Conservation (phyloP, 352 stramenopile genomes). For the Pythium brachiatum region DNA sequence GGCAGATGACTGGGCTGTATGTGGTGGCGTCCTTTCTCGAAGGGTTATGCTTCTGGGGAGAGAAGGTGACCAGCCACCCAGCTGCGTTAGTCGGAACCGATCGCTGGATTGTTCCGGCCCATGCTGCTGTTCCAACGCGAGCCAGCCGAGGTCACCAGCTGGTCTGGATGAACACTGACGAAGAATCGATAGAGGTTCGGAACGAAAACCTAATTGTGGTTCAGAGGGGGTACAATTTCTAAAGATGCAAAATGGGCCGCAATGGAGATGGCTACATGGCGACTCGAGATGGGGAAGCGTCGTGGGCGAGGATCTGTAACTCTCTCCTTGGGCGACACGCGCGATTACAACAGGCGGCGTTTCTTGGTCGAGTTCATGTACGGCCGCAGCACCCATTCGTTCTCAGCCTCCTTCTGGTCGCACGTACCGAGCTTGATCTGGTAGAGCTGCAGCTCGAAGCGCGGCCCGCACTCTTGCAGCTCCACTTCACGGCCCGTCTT, state of each 20-base stretch:
- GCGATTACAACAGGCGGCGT: constrained; percentile 80
- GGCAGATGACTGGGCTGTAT: not conserved
- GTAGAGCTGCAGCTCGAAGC: constrained; percentile 99
- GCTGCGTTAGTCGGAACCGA: constrained; percentile 1
- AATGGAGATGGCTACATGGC: not conserved
- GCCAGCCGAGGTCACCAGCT: not conserved
- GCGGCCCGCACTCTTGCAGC: constrained; percentile 94
- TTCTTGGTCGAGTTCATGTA: constrained; percentile 99
- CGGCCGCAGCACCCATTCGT: constrained; percentile 98
- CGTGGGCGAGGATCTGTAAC: too few relatives aligned
- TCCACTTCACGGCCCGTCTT: constrained; percentile 91
- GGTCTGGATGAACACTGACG: not conserved
- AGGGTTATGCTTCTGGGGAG: not conserved
- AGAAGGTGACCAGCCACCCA: not conserved
- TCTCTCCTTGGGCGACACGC: not conserved
- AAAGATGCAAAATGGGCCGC: not conserved
- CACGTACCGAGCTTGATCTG: constrained; percentile 97
- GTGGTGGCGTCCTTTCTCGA: not conserved
- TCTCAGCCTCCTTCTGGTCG: constrained; percentile 98
- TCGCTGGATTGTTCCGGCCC: not conserved
- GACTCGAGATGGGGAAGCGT: not conserved
- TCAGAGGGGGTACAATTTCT: constrained; percentile 10
- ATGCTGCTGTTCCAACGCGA: not conserved
- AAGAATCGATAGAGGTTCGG: not conserved
- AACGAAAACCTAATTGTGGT: not conserved